These are phyloP conservation scores for Verbena officinalis DNA, from an alignment of 257 asterid species.

Conservation along the genomic window DNA sequence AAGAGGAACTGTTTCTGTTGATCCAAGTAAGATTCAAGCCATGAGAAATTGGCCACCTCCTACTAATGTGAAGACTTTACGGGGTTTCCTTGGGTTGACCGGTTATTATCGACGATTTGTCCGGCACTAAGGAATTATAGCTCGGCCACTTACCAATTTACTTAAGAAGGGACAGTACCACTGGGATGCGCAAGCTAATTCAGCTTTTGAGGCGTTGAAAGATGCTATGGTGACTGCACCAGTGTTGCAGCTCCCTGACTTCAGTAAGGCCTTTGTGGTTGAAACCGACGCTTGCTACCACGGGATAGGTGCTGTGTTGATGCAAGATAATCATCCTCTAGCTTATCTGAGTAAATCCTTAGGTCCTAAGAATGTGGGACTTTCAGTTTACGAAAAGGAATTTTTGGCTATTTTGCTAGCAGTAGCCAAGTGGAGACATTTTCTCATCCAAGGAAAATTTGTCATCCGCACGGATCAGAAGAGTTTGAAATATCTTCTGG, in stretches of 20 bases:
- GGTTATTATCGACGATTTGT: no score
- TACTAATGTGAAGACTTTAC: no score
- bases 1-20: no score
- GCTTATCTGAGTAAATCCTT: not conserved
- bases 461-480: not conserved
- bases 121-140: no score
- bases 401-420: not conserved
- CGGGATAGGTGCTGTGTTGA: not conserved
- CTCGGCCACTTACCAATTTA: no score
- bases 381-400: not conserved
- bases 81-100: no score
- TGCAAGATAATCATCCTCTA: not conserved
- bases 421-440: not conserved
- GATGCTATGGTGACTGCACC: not conserved
- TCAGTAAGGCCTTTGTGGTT: not conserved
- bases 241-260: not conserved
- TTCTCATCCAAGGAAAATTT: not conserved
- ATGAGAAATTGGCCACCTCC: no score
- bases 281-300: not conserved
- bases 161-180: no score
- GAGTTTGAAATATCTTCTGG: not conserved
- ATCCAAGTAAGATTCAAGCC: no score
- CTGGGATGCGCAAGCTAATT: no score
- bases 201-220: no score
- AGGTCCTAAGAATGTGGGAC: not conserved